phyloP scores from a whole-genome alignment of 441 rosid species.

The Pelargonium cotyledonis region DNA sequence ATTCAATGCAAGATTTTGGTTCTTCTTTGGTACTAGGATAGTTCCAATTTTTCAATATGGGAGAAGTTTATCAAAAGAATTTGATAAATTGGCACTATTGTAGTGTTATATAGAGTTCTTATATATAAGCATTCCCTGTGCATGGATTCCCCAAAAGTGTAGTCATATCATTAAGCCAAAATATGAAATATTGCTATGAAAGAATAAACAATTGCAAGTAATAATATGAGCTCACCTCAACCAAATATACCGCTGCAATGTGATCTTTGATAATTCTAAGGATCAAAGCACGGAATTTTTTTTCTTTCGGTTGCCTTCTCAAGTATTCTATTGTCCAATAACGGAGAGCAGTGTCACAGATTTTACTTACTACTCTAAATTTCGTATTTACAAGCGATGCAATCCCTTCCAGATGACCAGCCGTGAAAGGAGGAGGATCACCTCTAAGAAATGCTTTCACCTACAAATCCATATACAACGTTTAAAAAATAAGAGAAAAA shows the following conservation, averaged over 20 bases:
- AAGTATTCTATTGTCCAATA: constrained; percentile 86
- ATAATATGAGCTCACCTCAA: constrained; percentile 52
- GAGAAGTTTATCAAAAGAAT: no score
- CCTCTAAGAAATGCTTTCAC: constrained; percentile 81
- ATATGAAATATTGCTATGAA: not conserved
- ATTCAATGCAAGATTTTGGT: no score
- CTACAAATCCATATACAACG: constrained; percentile 26
- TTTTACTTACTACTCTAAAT: constrained; percentile 47
- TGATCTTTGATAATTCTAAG: constrained; percentile 86
- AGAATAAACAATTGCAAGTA: not conserved
- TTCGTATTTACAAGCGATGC: constrained; percentile 70
- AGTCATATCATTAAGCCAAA: not conserved
- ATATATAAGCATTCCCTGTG: no score
- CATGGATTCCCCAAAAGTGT: not conserved
- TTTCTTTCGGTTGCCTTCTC: constrained; percentile 73
- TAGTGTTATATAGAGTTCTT: no score
- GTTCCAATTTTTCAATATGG: no score
- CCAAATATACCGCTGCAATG: constrained; percentile 57
- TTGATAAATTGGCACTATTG: no score
- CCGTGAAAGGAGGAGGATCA: constrained; percentile 71
- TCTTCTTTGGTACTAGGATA: no score
- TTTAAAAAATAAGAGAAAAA: no score
- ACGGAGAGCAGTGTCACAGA: constrained; percentile 56
- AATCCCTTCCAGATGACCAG: constrained; percentile 86
- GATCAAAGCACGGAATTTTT: constrained; percentile 55